Base-by-base conservation (phyloP, 805 yeast species). In the Ogataea nonfermentans region DNA sequence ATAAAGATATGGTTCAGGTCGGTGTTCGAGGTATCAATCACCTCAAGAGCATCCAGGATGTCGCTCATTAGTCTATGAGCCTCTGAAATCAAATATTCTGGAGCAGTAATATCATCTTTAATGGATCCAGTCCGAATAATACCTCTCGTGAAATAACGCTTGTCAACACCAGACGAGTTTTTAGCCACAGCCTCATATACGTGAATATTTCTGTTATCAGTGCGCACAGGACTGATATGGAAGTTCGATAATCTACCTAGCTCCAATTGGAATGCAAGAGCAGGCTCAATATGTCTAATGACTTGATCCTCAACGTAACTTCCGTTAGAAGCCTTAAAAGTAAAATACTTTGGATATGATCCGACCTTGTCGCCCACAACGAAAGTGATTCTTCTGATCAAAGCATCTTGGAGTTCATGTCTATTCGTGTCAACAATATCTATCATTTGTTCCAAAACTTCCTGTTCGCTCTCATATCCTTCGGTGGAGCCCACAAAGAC, bases 281-380 rank as follows among this genome's bases (percentile, higher is more conserved):
- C 96, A 16, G 99, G 99, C 66, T 93, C 98, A 53, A 93, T 89
- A 63, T 93, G 97, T 71, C 99, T 89, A 62, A 93, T 85, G 14
- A 90, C 90, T 66, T 82, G 79, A 69, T 93, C 95, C 69, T 93
- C 99, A 24, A 55, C 57, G 61, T 84, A 93, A 25, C 74, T 74
- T 37, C 95, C 95, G 46, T 91, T 95, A 11, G 53, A 28, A 12
- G 56, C 48, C 57, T 85, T 86, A 77, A 87, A 93, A 26, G 98
- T 93, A 71, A 82, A 93, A 72, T 91, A 93, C 65, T 84, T 86
- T 55, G 99, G 99, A 66, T 91, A 90, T 35, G 84, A 63, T 49
- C 98, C 98, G 55, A 79, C 80, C 39, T 73, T 76, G 61, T 81
- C 79, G 46, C 95, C 95, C 52, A 93, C 73, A 44, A 89, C 85